Evolutionary conservation across 805 yeast species (phyloP), one percentile per base, ranked within the genome.

Genomic region (Lachancea sp.): DNA sequence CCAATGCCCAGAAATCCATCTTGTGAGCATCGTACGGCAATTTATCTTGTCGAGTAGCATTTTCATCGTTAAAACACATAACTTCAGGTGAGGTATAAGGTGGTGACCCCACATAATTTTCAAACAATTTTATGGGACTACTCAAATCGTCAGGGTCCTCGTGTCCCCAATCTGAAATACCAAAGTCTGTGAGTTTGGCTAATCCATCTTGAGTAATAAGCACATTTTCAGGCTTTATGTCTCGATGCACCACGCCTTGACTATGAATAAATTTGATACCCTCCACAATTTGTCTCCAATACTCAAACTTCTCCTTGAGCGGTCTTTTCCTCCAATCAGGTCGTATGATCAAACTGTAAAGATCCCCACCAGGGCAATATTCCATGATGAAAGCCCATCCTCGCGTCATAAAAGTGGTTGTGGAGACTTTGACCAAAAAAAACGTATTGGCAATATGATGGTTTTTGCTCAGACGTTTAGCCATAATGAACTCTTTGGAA

Each of bases 71-170:
- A 50, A 76, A 67, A 22, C 66, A 59, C 75, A 79, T 74, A 13
- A 83, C 85, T 62, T 85, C 93, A 1, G 95, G 93, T 3, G 91
- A 79, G 11, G 82, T 77, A 61, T 82, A 85, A 1, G 93, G 93
- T 3, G 93, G 87, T 1, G 90, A 82, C 1, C 95, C 93, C 36
- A 83, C 82, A 59, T 75, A 74, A 1, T 78, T 67, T 35, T 73
- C 67, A 32, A 67, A 64, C 26, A 52, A 36, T 38, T 60, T 66
- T 8, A 66, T 40, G 5, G 53, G 73, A 19, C 78, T 70, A 0
- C 60, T 52, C 17, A 74, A 65, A 60, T 83, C 77, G 1, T 75
- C 73, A 1, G 75, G 76, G 17, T 61, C 68, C 42, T 65, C 73
- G 59, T 79, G 82, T 15, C 81, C 85, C 58, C 75, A 76, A 42